phyloP scores from a whole-genome alignment of 805 yeast species.

The Wickerhamiella shivajii region DNA sequence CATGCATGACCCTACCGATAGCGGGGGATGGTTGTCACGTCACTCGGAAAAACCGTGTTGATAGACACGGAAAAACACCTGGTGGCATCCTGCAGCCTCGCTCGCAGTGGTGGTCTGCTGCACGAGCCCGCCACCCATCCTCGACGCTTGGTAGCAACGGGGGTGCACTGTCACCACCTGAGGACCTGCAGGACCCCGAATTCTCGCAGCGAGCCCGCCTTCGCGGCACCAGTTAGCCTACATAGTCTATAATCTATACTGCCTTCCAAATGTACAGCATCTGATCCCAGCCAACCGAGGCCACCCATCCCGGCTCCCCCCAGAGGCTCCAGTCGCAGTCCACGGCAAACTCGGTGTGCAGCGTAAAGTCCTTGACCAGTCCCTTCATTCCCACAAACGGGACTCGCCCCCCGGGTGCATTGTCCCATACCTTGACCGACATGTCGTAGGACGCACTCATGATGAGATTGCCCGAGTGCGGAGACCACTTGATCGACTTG shows the following conservation, averaged over 20 bases:
- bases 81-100: too few species aligned
- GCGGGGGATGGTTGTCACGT: too few species aligned
- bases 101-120: too few species aligned
- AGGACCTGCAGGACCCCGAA: too few species aligned
- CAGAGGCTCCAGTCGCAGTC: conserved; percentile 93
- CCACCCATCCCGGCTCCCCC: conserved; percentile 95
- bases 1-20: too few species aligned
- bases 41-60: too few species aligned
- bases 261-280: conserved; percentile 78
- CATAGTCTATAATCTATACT: neutral
- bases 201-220: too few species aligned
- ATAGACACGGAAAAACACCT: too few species aligned
- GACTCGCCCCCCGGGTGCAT: conserved; percentile 24
- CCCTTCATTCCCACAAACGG: conserved; percentile 25
- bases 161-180: too few species aligned
- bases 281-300: conserved; percentile 94
- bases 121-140: too few species aligned
- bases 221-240: too few species aligned
- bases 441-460: conserved; percentile 79
- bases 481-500: conserved; percentile 73
- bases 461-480: conserved; percentile 59
- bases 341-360: conserved; percentile 77
- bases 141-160: too few species aligned
- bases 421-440: conserved; percentile 76
- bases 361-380: conserved; percentile 41